These are phyloP conservation scores for Elaeis oleifera DNA, from an alignment of 202 grass and related monocot genomes.

Conservation along the genomic window DNA sequence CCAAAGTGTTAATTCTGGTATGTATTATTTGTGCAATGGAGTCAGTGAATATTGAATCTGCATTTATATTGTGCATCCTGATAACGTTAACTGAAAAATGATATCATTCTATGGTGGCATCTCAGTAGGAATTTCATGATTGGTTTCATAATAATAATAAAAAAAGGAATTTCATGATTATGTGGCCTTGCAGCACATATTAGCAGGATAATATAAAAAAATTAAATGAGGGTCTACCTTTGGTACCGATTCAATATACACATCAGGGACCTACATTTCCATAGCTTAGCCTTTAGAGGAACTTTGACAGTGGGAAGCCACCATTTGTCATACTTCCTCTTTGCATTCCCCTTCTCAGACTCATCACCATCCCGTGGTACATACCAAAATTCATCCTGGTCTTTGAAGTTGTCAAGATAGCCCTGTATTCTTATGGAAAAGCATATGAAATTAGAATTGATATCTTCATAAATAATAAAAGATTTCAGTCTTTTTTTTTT, in stretches of 20 bases:
- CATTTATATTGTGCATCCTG: too few relatives aligned
- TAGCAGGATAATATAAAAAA: too few relatives aligned
- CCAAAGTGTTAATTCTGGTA: too few relatives aligned
- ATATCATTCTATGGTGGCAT: too few relatives aligned
- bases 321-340: conserved; percentile 16
- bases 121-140: too few relatives aligned
- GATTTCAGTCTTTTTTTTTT: neutral
- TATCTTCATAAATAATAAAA: neutral
- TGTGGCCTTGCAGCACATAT: too few relatives aligned
- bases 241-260: conserved; percentile 8
- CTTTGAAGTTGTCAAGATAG: conserved; percentile 12
- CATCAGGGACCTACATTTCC: conserved; percentile 18
- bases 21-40: too few relatives aligned
- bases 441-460: neutral
- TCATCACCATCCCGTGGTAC: neutral
- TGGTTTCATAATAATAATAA: too few relatives aligned
- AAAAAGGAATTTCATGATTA: too few relatives aligned
- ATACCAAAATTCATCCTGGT: conserved; percentile 8
- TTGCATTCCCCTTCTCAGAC: neutral
- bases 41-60: too few relatives aligned
- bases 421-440: neutral
- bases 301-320: conserved; percentile 17
- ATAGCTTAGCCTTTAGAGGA: conserved; percentile 10
- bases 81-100: too few relatives aligned
- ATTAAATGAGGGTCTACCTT: neutral